Base-by-base conservation (phyloP, 23 red algal genomes). In the Pyropia haitanensis region DNA sequence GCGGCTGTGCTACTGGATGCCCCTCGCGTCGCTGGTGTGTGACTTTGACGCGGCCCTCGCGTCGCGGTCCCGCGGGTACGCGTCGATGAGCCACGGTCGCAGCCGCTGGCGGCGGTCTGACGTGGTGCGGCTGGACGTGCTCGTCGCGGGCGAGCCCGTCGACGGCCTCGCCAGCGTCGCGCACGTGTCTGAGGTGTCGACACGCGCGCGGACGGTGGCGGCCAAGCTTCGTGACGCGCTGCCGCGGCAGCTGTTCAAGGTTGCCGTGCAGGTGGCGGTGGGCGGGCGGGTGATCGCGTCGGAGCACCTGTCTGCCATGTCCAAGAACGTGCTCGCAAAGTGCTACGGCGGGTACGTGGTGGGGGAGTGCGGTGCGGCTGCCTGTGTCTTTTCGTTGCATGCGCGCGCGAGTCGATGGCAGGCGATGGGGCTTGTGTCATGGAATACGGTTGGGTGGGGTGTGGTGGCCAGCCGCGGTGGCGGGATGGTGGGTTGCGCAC, bases 21-120 rank as follows among this genome's bases (percentile, higher is more conserved):
- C 91, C 29, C 66, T 95, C 28, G 67, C 69, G 10, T 82, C 88
- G 51, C 56, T 88, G 64, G 71, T 95, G 0, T 76, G 67, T 21
- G 79, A 95, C 51, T 88, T 95, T 72, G 78, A 80, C 58, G 91
- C 88, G 51, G 68, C 57, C 50, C 58, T 95, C 23, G 80, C 80
- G 54, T 71, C 71, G 16, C 53, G 73, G 31, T 83, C 75, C 31
- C 50, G 73, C 3, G 91, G 91, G 3, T 95, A 81, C 65, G 81
- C 67, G 3, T 78, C 77, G 15, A 88, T 95, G 76, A 71, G 76
- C 50, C 88, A 88, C 74, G 71, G 79, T 59, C 49, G 73, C n/a
- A 66, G 56, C 21, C 76, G 60, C 48, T 78, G 82, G 70, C 44
- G 82, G 31, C 57, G 56, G 44, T 76, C 61, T 26, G 39, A 65